These are phyloP conservation scores for Naumovozyma castellii DNA, from an alignment of 805 yeast species.

Conservation along the genomic window DNA sequence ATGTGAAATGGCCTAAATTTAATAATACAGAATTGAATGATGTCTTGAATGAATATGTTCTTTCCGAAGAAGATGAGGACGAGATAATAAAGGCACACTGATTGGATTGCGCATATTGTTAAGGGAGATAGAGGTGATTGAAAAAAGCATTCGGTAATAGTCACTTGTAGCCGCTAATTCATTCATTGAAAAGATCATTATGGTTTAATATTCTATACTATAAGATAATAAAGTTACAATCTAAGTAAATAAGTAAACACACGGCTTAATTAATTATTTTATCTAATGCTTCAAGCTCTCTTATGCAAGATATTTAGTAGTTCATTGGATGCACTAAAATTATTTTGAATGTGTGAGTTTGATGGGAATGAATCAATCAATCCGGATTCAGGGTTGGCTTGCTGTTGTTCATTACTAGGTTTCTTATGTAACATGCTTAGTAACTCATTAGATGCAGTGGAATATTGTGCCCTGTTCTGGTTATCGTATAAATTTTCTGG, in stretches of 20 bases:
- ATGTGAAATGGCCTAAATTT: conserved; percentile 33
- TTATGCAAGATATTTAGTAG: conserved; percentile 20
- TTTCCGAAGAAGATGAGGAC: conserved; percentile 33
- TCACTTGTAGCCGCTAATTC: too few species aligned
- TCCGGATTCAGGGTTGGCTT: too few species aligned
- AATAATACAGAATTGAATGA: conserved; percentile 28
- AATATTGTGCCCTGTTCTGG: conserved; percentile 1
- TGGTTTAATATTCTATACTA: too few species aligned
- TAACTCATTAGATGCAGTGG: conserved; percentile 12
- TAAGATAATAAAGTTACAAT: too few species aligned
- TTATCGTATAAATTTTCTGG: neutral
- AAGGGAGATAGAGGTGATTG: too few species aligned
- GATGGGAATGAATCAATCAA: neutral
- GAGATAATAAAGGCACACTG: too few species aligned
- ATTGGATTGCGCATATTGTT: too few species aligned
- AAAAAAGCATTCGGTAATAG: too few species aligned
- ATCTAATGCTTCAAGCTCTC: neutral
- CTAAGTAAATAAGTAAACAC: too few species aligned
- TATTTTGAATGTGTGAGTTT: neutral
- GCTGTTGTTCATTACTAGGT: conserved; percentile 2
- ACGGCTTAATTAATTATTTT: too few species aligned
- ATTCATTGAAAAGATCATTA: too few species aligned
- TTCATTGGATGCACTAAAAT: conserved; percentile 16
- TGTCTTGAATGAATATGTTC: conserved; percentile 40
- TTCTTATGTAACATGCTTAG: conserved; percentile 15